Base-by-base conservation (phyloP, 176 grass and related monocot species). In the Juncus inflexus region DNA sequence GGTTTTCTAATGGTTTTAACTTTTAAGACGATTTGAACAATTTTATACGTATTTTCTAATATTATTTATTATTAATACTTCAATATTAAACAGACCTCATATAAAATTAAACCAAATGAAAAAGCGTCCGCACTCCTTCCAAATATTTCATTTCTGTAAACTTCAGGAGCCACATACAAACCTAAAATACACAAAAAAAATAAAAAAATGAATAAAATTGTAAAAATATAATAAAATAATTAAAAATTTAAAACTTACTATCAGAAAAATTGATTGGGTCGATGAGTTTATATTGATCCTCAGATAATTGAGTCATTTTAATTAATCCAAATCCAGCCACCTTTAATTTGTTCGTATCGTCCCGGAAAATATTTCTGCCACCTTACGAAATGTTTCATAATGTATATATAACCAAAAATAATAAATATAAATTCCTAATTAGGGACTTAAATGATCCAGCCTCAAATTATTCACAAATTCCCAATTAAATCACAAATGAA, bases 291-390 rank as follows among this genome's bases (percentile, higher is more conserved):
- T 79, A 50, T 80, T 81, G 79, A 61, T 89, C 83, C 64, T 80
- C 67, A 0, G 83, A 92, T 37, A 76, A 35, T 80, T 86, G 86
- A 41, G 75, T 69, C 69, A 92, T 69, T 79, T 43, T 77, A 77
- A 91, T 77, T 71, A 73, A 91, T 62, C 94, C 94, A 77, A 90
- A 92, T 15, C 72, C 88, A 42, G 80, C 75, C 60, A 99, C 88
- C 77, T 99, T 99, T 71, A 92, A 86, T 64, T 83, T 84, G 52
- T 86, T 89, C 69, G 82, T 89, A 86, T 92, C 66, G 37, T 92
- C 94, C 78, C 81, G 83, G 58, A 92, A 69, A 75, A 99, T 92
- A 69, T 89, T 82, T 91, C 94, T 99, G 94, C 71, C 81, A 92
- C 94, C 88, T 99, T 92, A 84, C 77, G 37, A 83, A 51, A 88